Evolutionary conservation across 768 basidiomycete genomes (phyloP), one percentile per base, ranked within the genome.

Genomic region (Lactarius vividus): DNA sequence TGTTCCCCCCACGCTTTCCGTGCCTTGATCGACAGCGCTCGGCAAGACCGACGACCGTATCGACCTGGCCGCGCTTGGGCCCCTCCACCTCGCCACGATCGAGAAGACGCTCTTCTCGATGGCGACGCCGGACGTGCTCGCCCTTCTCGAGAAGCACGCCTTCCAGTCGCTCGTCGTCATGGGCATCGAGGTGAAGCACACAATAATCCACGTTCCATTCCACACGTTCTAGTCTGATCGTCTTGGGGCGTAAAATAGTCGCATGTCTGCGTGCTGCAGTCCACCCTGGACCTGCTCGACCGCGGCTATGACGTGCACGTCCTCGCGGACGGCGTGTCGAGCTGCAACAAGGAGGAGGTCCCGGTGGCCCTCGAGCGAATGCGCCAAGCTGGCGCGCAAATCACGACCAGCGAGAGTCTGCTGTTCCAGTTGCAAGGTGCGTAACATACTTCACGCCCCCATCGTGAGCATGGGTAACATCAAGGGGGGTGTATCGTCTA

Each of bases 111-210:
- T 84, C 60, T 97, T 98, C 79, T 91, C 90, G 1, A 96, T 97
- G 95, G 71, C 88, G 62, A 88, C 86, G 0, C 83, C 88, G 7
- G 85, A 91, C 39, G 83, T 96, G 7, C 75, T 80, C 60, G 66
- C 76, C 2, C 67, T 86, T 9, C 78, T 96, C 60, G 72, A 74
- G 26, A 70, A 80, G 29, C 81, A 82, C 4, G 71, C 77, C 16
- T 73, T 89, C 64, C 80, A 81, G 46, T 85, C 84, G 8, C 78
- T 94, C 55, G 84, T 96, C 8, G 74, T 98, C 6, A 86, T 94
- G 67, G 96, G 96, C 18, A 94, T 96, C 59, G 95, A 96, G 83
- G 94, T 91, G n/a, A n/a, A n/a, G n/a, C n/a, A n/a, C n/a, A n/a
- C n/a, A n/a, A n/a, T n/a, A n/a, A n/a, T n/a, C n/a, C n/a, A n/a